Evolutionary conservation across 257 asterid species (phyloP).

Genomic region (Solanum chiquidenum): DNA sequence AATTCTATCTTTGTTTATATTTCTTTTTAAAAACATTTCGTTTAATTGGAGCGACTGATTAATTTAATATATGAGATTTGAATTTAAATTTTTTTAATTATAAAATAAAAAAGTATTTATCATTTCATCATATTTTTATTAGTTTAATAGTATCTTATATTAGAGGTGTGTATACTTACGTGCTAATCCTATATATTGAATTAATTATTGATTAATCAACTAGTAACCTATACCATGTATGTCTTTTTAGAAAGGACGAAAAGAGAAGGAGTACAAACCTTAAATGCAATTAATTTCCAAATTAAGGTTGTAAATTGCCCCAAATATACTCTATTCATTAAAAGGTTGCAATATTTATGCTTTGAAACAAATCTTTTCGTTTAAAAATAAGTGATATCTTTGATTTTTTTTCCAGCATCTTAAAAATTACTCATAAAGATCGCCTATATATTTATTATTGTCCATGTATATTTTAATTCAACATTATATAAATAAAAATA

Average conservation of each 20-base stretch:
- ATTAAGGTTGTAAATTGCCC: not conserved
- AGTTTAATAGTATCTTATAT: not conserved
- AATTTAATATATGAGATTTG: not conserved
- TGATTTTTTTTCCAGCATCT: accelerated
- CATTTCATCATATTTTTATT: not conserved
- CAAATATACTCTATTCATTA: not conserved
- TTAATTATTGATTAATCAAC: not conserved
- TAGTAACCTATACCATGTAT: not conserved
- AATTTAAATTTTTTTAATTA: not conserved
- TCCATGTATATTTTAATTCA: not conserved
- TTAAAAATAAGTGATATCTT: not conserved
- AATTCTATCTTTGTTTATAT: not conserved
- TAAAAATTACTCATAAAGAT: too few species aligned
- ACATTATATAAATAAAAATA: not conserved
- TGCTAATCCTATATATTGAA: not conserved
- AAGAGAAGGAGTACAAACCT: not conserved
- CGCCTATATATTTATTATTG: not conserved
- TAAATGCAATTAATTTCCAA: not conserved
- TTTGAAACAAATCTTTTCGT: not conserved
- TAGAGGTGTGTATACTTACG: not conserved
- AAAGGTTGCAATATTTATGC: not conserved
- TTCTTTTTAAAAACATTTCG: not conserved
- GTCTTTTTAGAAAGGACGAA: not conserved
- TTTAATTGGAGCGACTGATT: not conserved
- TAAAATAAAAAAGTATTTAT: not conserved